These are phyloP conservation scores for Xylaria grammica DNA, from an alignment of 495 filamentous ascomycete species.

Conservation along the genomic window DNA sequence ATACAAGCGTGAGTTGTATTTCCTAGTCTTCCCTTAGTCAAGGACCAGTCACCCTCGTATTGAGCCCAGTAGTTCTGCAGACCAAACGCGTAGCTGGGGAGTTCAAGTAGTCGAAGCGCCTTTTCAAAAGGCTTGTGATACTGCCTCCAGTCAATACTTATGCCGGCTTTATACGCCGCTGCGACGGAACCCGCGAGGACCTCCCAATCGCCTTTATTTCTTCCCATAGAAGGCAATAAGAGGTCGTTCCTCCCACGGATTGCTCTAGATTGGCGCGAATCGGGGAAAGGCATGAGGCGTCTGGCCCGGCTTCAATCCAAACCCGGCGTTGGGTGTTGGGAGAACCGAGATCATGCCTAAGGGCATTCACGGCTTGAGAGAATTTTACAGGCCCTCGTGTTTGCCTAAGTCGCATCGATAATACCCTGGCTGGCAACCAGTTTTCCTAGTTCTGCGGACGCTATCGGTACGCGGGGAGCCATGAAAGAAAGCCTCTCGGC, in stretches of 20 bases:
- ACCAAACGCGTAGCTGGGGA: slow-evolving; percentile 69
- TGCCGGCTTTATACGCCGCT: slow-evolving; percentile 56
- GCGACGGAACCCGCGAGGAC: slow-evolving; percentile 55
- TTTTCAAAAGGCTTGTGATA: slow-evolving; percentile 64
- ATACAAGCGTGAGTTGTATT: background rate
- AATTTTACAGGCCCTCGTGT: slow-evolving; percentile 68
- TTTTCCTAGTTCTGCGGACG: slow-evolving; percentile 61
- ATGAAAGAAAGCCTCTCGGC: slow-evolving; percentile 59
- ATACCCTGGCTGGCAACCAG: slow-evolving; percentile 49
- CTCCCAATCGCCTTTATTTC: slow-evolving; percentile 57
- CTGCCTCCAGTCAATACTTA: slow-evolving; percentile 66
- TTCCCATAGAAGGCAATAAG: slow-evolving; percentile 46
- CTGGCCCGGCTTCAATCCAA: slow-evolving; percentile 60
- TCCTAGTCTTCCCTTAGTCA: slow-evolving; percentile 62
- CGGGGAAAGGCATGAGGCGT: slow-evolving; percentile 62
- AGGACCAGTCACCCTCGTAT: slow-evolving; percentile 62
- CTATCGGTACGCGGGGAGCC: slow-evolving; percentile 56
- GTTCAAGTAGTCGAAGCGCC: slow-evolving; percentile 55
- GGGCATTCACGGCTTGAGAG: slow-evolving; percentile 50
- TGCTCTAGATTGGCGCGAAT: slow-evolving; percentile 57
- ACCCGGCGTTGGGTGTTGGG: slow-evolving; percentile 36
- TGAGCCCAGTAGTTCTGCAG: slow-evolving; percentile 72
- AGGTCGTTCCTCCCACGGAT: slow-evolving; percentile 31
- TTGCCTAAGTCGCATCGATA: slow-evolving; percentile 59
- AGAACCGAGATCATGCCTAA: slow-evolving; percentile 31